Percentiles rank a stretch among this genome's conserved stretches.
Evolutionary conservation across 495 filamentous ascomycete species (phyloP).

Genomic region (Penicillium taxi): DNA sequence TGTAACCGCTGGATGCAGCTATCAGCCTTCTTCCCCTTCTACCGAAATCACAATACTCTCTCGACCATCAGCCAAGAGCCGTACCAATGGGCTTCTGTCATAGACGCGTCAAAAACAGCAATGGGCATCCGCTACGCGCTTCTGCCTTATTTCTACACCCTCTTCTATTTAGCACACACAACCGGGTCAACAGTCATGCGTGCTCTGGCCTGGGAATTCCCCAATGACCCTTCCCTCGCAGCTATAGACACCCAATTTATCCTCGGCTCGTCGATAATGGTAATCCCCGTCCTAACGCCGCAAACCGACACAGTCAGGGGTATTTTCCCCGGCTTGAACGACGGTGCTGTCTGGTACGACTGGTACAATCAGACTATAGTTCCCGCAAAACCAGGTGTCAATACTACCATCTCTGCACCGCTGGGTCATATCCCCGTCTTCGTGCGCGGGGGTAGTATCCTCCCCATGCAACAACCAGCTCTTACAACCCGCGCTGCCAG

Average conservation of each 20-base stretch:
- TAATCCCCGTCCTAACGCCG: conserved; percentile 64
- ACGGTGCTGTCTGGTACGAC: conserved; percentile 69
- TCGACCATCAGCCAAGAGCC: conserved; percentile 63
- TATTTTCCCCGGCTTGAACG: conserved; percentile 64
- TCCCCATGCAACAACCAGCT: conserved; percentile 64
- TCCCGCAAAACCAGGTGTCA: conserved; percentile 47
- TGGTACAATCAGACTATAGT: conserved; percentile 62
- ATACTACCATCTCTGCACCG: conserved; percentile 66
- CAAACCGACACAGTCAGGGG: conserved; percentile 59
- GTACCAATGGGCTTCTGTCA: conserved; percentile 64
- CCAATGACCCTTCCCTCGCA: conserved; percentile 63
- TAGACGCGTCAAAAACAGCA: conserved; percentile 54
- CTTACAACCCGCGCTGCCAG: conserved; percentile 60
- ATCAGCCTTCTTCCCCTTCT: conserved; percentile 81
- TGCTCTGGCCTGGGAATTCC: conserved; percentile 78
- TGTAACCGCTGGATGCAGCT: conserved; percentile 86
- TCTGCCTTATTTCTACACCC: conserved; percentile 76
- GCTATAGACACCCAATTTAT: conserved; percentile 68
- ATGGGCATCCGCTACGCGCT: conserved; percentile 70
- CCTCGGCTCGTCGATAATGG: conserved; percentile 60
- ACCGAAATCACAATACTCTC: conserved; percentile 72
- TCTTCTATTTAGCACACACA: conserved; percentile 61
- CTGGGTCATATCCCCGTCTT: conserved; percentile 74
- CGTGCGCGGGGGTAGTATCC: conserved; percentile 59
- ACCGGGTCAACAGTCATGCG: conserved; percentile 71